phyloP scores from a whole-genome alignment of 2,329 filamentous ascomycete species.

The Tolypocladium ovalisporum region DNA sequence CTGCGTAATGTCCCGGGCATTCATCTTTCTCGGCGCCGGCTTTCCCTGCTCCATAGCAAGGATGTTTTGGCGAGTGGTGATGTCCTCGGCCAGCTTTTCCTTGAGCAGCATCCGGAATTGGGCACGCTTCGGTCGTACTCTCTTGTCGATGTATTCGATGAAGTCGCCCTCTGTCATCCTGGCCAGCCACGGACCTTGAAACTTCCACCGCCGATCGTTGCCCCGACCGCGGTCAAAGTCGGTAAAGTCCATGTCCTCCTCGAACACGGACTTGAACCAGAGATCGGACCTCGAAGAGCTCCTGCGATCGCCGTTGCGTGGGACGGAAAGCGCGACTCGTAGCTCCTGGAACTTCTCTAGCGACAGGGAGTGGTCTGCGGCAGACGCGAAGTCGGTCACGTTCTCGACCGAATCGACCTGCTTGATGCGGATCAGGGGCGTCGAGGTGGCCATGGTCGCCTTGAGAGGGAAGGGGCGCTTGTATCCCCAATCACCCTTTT shows the following conservation, averaged over 20 bases:
- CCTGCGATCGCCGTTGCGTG: constrained; percentile 15
- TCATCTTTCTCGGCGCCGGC: constrained; percentile 14
- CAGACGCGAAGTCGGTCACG: constrained; percentile 79
- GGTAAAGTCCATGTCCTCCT: constrained; percentile 45
- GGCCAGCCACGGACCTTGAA: constrained; percentile 55
- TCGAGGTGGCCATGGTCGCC: constrained; percentile 59
- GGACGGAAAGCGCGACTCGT: constrained; percentile 56
- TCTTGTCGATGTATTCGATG: constrained; percentile 39
- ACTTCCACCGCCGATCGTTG: constrained; percentile 51
- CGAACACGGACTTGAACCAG: constrained; percentile 44
- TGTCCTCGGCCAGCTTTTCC: constrained; percentile 33
- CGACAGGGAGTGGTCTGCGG: constrained; percentile 70
- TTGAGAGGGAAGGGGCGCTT: constrained; percentile 74
- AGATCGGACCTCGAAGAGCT: constrained; percentile 7
- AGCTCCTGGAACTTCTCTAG: constrained; percentile 81
- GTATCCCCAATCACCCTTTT: constrained; percentile 82
- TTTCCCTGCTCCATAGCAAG: constrained; percentile 28
- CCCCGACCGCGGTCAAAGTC: constrained; percentile 22
- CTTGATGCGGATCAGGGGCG: constrained; percentile 66
- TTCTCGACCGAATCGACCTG: constrained; percentile 77
- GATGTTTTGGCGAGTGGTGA: constrained; percentile 25
- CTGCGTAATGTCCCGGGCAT: constrained; percentile 32
- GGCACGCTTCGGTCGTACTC: constrained; percentile 39
- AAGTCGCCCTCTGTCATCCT: constrained; percentile 52
- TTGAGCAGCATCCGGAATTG: constrained; percentile 46